These are phyloP conservation scores for Metarhizium rileyi DNA, from an alignment of 2,329 filamentous ascomycete species.

Conservation along the genomic window DNA sequence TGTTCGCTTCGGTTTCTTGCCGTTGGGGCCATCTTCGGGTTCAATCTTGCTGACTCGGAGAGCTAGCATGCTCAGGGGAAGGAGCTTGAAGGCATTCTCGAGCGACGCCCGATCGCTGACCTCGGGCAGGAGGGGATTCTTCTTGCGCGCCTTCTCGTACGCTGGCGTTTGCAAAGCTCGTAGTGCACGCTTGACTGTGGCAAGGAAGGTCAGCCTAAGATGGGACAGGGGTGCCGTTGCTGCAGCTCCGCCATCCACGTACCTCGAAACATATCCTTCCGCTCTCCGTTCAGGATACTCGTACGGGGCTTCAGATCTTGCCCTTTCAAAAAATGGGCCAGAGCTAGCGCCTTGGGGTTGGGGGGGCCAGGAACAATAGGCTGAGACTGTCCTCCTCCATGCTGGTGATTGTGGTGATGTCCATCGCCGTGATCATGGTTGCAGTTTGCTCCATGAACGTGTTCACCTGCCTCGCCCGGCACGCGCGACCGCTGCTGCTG, in stretches of 20 bases:
- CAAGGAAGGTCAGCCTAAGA: not conserved
- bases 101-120: slow-evolving; percentile 82
- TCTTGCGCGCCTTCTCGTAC: slow-evolving; percentile 80
- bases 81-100: slow-evolving; percentile 88
- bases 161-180: slow-evolving; percentile 80
- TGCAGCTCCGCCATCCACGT: slow-evolving; percentile 12
- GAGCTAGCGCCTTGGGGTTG: slow-evolving; percentile 77
- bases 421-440: slow-evolving; percentile 19
- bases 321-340: slow-evolving; percentile 76
- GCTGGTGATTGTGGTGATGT: slow-evolving; percentile 17
- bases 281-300: slow-evolving; percentile 88
- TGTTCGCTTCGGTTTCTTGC: slow-evolving; percentile 73
- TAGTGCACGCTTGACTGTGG: slow-evolving; percentile 87
- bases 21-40: slow-evolving; percentile 51
- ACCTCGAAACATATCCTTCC: slow-evolving; percentile 98
- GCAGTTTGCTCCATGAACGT: slow-evolving; percentile 14
- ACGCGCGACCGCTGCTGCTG: slow-evolving; percentile 23
- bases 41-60: slow-evolving; percentile 73
- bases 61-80: slow-evolving; percentile 88
- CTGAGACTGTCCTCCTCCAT: slow-evolving; percentile 49
- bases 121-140: slow-evolving; percentile 80
- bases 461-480: slow-evolving; percentile 5
- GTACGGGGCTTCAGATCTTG: slow-evolving; percentile 86
- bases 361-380: slow-evolving; percentile 70
- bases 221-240: not conserved